These are phyloP conservation scores for Urochloa ruziziensis DNA, from an alignment of 176 grass and related monocot genomes.

Conservation along the genomic window DNA sequence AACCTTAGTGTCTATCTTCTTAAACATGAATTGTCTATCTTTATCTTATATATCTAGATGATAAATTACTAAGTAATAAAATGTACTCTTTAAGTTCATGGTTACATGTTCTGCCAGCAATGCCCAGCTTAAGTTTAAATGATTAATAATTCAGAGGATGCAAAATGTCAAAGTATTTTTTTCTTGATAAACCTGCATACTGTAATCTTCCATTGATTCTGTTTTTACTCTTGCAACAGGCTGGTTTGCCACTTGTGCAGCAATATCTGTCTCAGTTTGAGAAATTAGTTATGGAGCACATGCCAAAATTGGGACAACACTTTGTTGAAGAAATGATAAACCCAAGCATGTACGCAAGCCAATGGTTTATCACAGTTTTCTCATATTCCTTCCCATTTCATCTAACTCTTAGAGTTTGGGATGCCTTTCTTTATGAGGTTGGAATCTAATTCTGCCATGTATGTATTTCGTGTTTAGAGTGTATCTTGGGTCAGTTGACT, in stretches of 20 bases:
- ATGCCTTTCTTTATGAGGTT: slow-evolving; percentile 97
- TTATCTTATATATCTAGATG: not conserved
- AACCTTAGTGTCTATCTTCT: not conserved
- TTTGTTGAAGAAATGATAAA: slow-evolving; percentile 96
- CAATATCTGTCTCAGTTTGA: slow-evolving; percentile 88
- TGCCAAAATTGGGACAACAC: slow-evolving; percentile 87
- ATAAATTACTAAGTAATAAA: not conserved
- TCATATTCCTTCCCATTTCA: slow-evolving; percentile 88
- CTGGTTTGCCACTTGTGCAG: slow-evolving; percentile 85
- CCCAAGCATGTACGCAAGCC: slow-evolving; percentile 96
- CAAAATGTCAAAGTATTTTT: not conserved
- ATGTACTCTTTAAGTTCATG: not conserved
- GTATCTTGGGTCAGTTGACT: not conserved
- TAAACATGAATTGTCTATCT: not conserved
- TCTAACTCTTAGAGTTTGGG: slow-evolving; percentile 89
- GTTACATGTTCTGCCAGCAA: not conserved
- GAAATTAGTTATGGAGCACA: slow-evolving; percentile 76
- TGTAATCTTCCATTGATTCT: slow-evolving; percentile 30
- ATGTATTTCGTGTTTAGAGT: slow-evolving; percentile 2
- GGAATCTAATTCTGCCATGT: slow-evolving; percentile 24
- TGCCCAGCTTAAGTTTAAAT: not conserved
- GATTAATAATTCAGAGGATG: not conserved
- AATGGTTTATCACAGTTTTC: slow-evolving; percentile 99
- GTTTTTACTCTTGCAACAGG: slow-evolving; percentile 50
- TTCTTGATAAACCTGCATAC: slow-evolving; percentile 5